phyloP scores from a whole-genome alignment of 208 protist species.

The Leishmania aethiopica region DNA sequence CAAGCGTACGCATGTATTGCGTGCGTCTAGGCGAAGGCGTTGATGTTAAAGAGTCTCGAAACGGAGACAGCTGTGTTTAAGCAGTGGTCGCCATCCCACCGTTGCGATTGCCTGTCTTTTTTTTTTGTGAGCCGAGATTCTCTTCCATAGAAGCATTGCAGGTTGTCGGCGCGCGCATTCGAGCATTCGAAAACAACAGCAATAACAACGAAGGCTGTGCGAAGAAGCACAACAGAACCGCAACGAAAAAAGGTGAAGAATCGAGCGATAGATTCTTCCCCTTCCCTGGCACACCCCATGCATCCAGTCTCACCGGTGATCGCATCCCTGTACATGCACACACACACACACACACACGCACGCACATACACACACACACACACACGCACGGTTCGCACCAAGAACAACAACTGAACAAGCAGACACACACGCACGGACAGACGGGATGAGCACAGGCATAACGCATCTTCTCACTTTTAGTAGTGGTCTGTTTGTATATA shows the following conservation, averaged over 20 bases:
- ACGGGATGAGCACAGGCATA: not conserved
- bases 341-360: not conserved
- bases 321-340: not conserved
- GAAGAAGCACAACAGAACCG: not conserved
- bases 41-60: not conserved
- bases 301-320: not conserved
- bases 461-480: not conserved
- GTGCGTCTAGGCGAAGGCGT: not conserved
- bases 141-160: not conserved
- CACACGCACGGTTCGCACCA: not conserved
- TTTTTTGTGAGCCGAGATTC: not conserved
- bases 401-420: not conserved
- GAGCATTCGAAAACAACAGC: not conserved
- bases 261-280: not conserved
- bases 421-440: not conserved
- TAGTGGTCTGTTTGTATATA: not conserved
- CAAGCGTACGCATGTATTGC: not conserved
- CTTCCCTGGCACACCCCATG: not conserved
- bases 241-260: not conserved
- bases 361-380: slow-evolving; percentile 7
- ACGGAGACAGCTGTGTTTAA: not conserved
- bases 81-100: not conserved
- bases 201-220: not conserved
- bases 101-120: not conserved
- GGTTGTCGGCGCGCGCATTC: not conserved